phyloP scores from a whole-genome alignment of 2,329 filamentous ascomycete genomes.

The Phialophora chinensis region DNA sequence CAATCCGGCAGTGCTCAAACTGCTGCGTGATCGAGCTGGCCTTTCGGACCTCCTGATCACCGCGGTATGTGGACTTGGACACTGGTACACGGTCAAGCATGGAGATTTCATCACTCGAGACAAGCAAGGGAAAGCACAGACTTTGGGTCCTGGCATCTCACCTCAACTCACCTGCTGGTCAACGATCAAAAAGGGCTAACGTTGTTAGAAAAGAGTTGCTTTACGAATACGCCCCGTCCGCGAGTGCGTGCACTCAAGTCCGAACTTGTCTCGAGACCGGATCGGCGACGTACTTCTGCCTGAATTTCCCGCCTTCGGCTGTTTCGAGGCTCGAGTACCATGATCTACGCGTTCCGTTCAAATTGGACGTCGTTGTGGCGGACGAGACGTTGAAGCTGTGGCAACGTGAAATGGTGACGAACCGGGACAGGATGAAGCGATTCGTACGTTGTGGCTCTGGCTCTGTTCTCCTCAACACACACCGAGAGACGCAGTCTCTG shows the following conservation, averaged over 20 bases:
- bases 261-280: neutral
- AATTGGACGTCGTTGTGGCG: slow-evolving; percentile 1
- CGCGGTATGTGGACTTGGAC: too few species aligned
- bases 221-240: slow-evolving; percentile 8
- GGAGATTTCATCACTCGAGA: too few species aligned
- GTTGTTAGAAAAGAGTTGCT: slow-evolving; percentile 2
- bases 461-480: too few species aligned
- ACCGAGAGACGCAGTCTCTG: neutral
- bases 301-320: slow-evolving; percentile 7
- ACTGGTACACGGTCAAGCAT: too few species aligned
- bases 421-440: slow-evolving; percentile 5
- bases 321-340: neutral
- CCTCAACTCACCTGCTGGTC: too few species aligned
- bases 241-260: slow-evolving; percentile 9
- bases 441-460: neutral
- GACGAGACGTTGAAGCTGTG: slow-evolving; percentile 13
- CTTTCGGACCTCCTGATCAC: too few species aligned
- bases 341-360: slow-evolving; percentile 1
- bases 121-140: too few species aligned
- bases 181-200: too few species aligned
- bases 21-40: too few species aligned
- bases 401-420: slow-evolving; percentile 7
- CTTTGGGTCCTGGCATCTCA: too few species aligned
- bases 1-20: too few species aligned
- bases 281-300: slow-evolving; percentile 10